Conservation (phyloP, 2,329 filamentous ascomycete genomes). For the Exutisphaerella laricina region DNA sequence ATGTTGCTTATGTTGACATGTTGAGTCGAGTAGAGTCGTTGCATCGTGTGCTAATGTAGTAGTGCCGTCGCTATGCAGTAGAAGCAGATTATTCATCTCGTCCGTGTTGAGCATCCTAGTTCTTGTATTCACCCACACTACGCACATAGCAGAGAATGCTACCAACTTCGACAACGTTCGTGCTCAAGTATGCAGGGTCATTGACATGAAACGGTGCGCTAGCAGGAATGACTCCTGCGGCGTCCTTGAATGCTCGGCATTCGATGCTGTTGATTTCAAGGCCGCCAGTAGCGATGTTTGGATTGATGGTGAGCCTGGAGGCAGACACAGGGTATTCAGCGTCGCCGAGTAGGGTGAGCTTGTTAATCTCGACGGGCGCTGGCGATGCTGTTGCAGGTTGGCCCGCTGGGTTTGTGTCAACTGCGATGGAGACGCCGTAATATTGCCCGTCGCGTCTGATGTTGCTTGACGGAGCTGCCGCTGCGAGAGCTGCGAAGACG, state of each 20-base stretch:
- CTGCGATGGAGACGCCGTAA: conserved; percentile 15
- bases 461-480: no score
- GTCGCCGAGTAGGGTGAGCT: conserved; percentile 7
- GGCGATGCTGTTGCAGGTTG: conserved; percentile 9
- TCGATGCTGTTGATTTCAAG: conserved; percentile 16
- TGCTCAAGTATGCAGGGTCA: conserved; percentile 5
- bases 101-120: background rate
- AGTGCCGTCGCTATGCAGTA: background rate
- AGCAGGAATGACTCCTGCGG: conserved; percentile 9
- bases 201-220: conserved; percentile 7
- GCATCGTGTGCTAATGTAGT: no score
- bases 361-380: conserved; percentile 17
- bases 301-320: conserved; percentile 13
- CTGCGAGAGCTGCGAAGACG: no score
- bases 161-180: conserved; percentile 4
- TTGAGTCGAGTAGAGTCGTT: no score
- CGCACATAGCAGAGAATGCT: conserved; percentile 13
- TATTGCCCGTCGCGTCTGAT: conserved; percentile 11
- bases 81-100: background rate
- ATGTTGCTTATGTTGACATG: no score
- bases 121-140: background rate
- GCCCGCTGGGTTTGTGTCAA: conserved; percentile 3
- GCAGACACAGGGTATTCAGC: no score
- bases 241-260: conserved; percentile 19
- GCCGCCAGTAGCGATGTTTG: conserved; percentile 5